Evolutionary conservation across 768 basidiomycete genomes (phyloP), one percentile per base, ranked within the genome.

Genomic region (Lentinula guzmanii): DNA sequence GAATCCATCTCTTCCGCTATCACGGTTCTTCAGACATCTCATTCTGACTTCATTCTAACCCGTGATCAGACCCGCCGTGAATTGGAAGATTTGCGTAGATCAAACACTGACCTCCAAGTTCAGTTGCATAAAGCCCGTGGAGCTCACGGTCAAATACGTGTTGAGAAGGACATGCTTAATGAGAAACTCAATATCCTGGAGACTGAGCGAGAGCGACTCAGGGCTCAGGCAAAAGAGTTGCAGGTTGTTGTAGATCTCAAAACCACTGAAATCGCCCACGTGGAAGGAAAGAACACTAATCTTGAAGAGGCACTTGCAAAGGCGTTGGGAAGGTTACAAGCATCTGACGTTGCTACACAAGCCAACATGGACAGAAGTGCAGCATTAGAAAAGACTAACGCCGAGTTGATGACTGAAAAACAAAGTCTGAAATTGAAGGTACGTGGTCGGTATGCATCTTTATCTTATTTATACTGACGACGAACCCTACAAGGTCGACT

Each of bases 121-220:
- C 87, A 91, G 66, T 67, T 93, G 10, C 82, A 85, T 11, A 91
- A 90, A 73, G 88, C 91, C 54, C 87, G 90, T 58, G 83, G 85
- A 21, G 84, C 86, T 13, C 86, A 91, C 66, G 90, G 90, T 0
- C 87, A 90, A 68, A 81, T 89, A 5, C 85, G 89, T 15, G 90
- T 90, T 13, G 91, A 94, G 76, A 94, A 92, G 73, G 91, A 93
- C 53, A 75, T 83, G 41, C 70, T 91, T 51, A 72, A 67, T 21
- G 89, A 91, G 64, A 88, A 89, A 64, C 73, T 90, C 34, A 74
- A 70, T 24, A 75, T 76, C 24, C 76, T 77, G 0, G 91, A 93
- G 69, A 76, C 70, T 33, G 90, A 93, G 58, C 83, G 89, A 21
- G 88, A 93, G 21, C 72, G 74, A 4, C 70, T 90, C 48, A 81